Conservation (phyloP, 2,329 filamentous ascomycete species). For the Talaromyces sp. region DNA sequence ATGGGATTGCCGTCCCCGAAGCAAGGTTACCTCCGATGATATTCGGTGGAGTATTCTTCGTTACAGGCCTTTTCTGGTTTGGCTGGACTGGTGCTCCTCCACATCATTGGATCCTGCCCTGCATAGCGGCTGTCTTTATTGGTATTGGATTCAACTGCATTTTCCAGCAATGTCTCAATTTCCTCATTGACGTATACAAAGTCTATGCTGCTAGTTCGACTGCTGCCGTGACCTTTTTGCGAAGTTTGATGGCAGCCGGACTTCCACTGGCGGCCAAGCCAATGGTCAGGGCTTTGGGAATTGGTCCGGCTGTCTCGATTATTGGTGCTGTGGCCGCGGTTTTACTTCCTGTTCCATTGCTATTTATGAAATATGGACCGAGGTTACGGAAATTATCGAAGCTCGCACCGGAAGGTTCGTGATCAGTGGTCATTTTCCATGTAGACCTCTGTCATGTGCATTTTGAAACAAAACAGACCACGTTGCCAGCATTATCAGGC, state of each 20-base stretch:
- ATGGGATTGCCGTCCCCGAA: slow-evolving; percentile 31
- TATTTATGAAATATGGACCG: slow-evolving; percentile 40
- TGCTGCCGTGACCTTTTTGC: slow-evolving; percentile 39
- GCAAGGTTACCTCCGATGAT: slow-evolving; percentile 42
- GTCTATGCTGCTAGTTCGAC: slow-evolving; percentile 39
- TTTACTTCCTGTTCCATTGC: slow-evolving; percentile 39
- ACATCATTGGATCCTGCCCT: slow-evolving; percentile 6
- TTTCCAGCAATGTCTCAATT: slow-evolving; percentile 45
- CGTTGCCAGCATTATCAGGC: background rate
- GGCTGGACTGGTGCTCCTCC: slow-evolving; percentile 6
- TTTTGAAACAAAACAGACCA: background rate
- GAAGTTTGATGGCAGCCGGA: slow-evolving; percentile 35
- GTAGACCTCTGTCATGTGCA: background rate
- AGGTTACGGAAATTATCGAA: slow-evolving; percentile 38
- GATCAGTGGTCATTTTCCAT: background rate
- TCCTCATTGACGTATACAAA: slow-evolving; percentile 36
- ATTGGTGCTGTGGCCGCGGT: slow-evolving; percentile 36
- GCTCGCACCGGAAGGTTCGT: slow-evolving; percentile 27
- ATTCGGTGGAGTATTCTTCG: slow-evolving; percentile 14
- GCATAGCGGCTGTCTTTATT: slow-evolving; percentile 27
- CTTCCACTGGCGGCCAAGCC: slow-evolving; percentile 33
- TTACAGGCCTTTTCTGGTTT: slow-evolving; percentile 7
- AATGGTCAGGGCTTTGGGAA: slow-evolving; percentile 36
- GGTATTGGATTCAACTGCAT: slow-evolving; percentile 42
- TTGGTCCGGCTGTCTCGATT: slow-evolving; percentile 37